A percentile compares a stretch with the other conserved stretches of the same genome.
Evolutionary conservation across 805 yeast genomes (phyloP).

Genomic region (Wickerhamomyces hampshirensis): DNA sequence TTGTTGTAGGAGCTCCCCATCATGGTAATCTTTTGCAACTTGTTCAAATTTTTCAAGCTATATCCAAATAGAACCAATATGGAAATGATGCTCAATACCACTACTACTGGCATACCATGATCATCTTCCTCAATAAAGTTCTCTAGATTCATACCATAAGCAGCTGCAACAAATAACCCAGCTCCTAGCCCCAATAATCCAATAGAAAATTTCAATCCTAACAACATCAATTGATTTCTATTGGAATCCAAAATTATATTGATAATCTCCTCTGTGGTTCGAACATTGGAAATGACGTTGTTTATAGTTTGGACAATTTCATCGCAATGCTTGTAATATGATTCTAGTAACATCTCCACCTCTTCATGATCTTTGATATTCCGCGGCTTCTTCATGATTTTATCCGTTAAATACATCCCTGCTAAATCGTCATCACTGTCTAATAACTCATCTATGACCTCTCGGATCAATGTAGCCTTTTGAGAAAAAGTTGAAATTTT

Average conservation of each 20-base stretch:
- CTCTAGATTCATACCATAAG: conserved; percentile 94
- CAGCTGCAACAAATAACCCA: conserved; percentile 74
- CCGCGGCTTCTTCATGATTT: conserved; percentile 33
- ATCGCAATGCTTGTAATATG: conserved; percentile 86
- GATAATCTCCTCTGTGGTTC: conserved; percentile 91
- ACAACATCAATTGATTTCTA: conserved; percentile 85
- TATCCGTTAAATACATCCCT: conserved; percentile 73
- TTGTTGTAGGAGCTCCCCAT: conserved; percentile 33
- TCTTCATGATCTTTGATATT: conserved; percentile 70
- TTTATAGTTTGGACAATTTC: conserved; percentile 91
- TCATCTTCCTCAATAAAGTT: conserved; percentile 84
- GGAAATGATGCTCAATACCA: conserved; percentile 36
- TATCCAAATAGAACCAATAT: conserved; percentile 43
- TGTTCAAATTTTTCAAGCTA: conserved; percentile 54
- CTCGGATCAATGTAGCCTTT: conserved; percentile 76
- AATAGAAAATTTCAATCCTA: conserved; percentile 78
- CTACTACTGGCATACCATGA: conserved; percentile 59
- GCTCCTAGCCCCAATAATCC: conserved; percentile 80
- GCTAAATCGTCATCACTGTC: conserved; percentile 87
- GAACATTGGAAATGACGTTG: conserved; percentile 72
- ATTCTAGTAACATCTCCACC: conserved; percentile 84
- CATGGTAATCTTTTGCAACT: conserved; percentile 72
- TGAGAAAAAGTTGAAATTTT: conserved; percentile 79
- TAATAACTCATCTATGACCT: conserved; percentile 76
- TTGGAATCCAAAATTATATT: conserved; percentile 91